Evolutionary conservation across 1,284 basidiomycete genomes (phyloP).

Genomic region (Microbotryum saponariae): DNA sequence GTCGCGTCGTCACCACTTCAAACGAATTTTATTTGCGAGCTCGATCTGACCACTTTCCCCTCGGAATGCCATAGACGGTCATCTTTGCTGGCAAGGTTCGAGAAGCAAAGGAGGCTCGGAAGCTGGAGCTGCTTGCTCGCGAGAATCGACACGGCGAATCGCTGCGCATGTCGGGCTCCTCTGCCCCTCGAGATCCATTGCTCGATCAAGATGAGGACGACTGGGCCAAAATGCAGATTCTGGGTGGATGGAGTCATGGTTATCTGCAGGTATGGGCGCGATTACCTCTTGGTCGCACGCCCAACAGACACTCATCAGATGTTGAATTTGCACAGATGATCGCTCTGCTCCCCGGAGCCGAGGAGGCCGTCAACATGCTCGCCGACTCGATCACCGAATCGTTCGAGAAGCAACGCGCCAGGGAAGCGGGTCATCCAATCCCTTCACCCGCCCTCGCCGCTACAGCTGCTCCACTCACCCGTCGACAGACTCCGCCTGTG

Average conservation of each 20-base stretch:
- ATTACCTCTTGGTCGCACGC: constrained; percentile 41
- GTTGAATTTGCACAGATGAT: constrained; percentile 66
- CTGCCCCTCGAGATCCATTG: constrained; percentile 43
- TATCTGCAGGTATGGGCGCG: constrained; percentile 58
- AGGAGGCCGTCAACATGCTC: constrained; percentile 71
- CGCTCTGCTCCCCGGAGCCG: constrained; percentile 68
- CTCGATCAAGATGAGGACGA: constrained; percentile 73
- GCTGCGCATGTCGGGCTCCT: constrained; percentile 44
- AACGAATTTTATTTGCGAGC: background rate
- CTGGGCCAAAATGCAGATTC: constrained; percentile 76
- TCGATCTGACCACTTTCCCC: constrained; percentile 13
- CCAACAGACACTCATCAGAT: background rate
- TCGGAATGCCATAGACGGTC: constrained; percentile 44
- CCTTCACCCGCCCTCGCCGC: background rate
- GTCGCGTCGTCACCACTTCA: background rate
- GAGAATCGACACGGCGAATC: constrained; percentile 43
- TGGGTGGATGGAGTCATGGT: constrained; percentile 40
- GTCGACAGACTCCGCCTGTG: background rate
- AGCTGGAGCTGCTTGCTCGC: constrained; percentile 43
- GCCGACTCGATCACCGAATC: constrained; percentile 85
- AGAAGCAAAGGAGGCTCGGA: constrained; percentile 78
- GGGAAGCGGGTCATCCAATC: constrained; percentile 9
- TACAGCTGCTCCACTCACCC: background rate
- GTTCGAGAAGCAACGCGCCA: constrained; percentile 50
- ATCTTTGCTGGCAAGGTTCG: constrained; percentile 87